phyloP scores from a whole-genome alignment of 2,329 filamentous ascomycete genomes.

The Aspergillus sojae region DNA sequence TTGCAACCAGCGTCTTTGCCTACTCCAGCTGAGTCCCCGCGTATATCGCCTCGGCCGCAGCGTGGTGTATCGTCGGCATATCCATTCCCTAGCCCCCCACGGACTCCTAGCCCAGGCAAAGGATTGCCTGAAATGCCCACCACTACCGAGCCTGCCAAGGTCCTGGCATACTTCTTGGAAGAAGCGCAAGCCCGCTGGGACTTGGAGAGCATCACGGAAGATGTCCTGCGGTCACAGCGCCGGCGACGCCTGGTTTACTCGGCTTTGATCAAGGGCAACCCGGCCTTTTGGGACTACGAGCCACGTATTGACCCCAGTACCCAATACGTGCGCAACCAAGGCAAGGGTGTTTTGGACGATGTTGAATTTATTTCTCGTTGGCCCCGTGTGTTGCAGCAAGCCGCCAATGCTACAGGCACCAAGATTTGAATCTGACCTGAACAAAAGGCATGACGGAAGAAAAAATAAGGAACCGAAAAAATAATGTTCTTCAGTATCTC shows the following conservation, averaged over 20 bases:
- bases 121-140: conserved; percentile 33
- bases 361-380: conserved; percentile 46
- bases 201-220: conserved; percentile 72
- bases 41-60: conserved; percentile 29
- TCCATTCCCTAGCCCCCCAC: conserved; percentile 41
- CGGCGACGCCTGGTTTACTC: conserved; percentile 77
- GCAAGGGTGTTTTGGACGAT: conserved; percentile 45
- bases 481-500: neutral
- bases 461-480: neutral
- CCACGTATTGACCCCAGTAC: conserved; percentile 54
- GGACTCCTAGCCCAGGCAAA: conserved; percentile 43
- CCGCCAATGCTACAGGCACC: conserved; percentile 28
- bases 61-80: conserved; percentile 27
- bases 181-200: conserved; percentile 81
- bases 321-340: conserved; percentile 73
- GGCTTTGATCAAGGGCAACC: conserved; percentile 73
- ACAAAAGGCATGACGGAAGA: neutral
- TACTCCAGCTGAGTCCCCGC: conserved; percentile 36
- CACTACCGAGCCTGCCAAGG: conserved; percentile 39
- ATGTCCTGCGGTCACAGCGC: conserved; percentile 77
- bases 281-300: conserved; percentile 84
- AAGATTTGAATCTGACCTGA: neutral
- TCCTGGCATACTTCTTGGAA: conserved; percentile 68
- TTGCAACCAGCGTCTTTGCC: conserved; percentile 28
- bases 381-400: conserved; percentile 41